Evolutionary conservation across 2,329 filamentous ascomycete species (phyloP), one percentile per base, ranked within the genome.

Genomic region (Stagonosporopsis cucurbitacearum): DNA sequence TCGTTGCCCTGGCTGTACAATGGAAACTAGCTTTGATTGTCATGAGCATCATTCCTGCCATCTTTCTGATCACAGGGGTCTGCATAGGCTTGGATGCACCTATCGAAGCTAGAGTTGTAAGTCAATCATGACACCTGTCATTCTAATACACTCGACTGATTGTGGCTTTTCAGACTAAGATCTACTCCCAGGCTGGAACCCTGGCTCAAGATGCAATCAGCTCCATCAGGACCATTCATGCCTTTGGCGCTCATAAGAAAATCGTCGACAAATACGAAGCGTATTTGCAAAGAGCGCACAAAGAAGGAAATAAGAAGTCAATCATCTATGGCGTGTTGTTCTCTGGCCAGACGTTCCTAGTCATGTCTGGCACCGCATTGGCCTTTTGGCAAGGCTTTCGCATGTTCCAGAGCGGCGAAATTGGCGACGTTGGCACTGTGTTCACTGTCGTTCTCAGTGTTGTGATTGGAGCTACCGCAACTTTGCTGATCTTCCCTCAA

Each of bases 21-120:
- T 96, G 93, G 90, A 96, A 94, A 76, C 80, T 98, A 60, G 94
- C 94, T 0, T 79, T 96, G 45, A 96, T 98, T 65, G 78, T 76
- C 22, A 75, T 80, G 58, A 77, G 74, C 43, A 77, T 81, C 20
- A 72, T 82, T 0, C 80, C 81, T 0, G 76, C 75, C 11, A 58
- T 58, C 8, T 48, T 67, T 13, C n/a, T 60, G 2, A 48, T 64
- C 13, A 63, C 57, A 9, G 57, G 63, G 3, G 32, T 59, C 2
- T 62, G 54, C 28, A 54, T 54, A 22, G 47, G 28, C 15, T 47
- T 52, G 20, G 60, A 54, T 56, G 60, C 47, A 23, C 59, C 41
- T 7, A 58, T 65, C 36, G 58, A 65, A 40, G 60, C 63, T 15
- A 50, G 50, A 45, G 35, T 51, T 20, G 53, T 58, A 8, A 58